Percentiles rank a stretch among this genome's conserved stretches.
Evolutionary conservation across 768 basidiomycete species (phyloP).

Genomic region (Russula brevipes): DNA sequence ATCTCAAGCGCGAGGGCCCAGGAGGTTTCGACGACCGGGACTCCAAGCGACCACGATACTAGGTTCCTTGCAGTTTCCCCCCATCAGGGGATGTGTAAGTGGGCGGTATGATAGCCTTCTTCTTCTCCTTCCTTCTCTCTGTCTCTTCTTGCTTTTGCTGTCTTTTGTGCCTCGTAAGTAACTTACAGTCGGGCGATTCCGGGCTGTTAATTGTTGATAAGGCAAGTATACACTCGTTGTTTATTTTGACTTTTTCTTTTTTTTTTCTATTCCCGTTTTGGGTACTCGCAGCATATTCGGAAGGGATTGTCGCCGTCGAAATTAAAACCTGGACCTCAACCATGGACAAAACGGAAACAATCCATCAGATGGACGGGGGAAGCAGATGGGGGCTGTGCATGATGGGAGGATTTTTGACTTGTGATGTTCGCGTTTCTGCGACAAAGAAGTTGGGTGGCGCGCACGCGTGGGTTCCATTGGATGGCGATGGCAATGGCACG

Average conservation of each 20-base stretch:
- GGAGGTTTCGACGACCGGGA: constrained; percentile 75
- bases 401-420: constrained; percentile 19
- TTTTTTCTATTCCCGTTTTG: constrained; percentile 2
- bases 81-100: constrained; percentile 11
- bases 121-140: constrained; percentile 13
- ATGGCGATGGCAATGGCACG: neutral
- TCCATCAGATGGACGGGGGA: neutral
- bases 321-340: neutral
- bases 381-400: neutral
- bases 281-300: neutral
- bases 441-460: neutral
- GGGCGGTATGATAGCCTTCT: constrained; percentile 23
- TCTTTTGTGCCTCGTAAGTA: constrained; percentile 18
- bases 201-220: constrained; percentile 14
- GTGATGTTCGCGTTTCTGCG: neutral
- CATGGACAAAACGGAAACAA: neutral
- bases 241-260: constrained; percentile 8
- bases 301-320: neutral
- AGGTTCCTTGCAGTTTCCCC: constrained; percentile 11
- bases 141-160: constrained; percentile 9
- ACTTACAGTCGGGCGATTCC: constrained; percentile 6
- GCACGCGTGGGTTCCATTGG: constrained; percentile 7
- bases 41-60: constrained; percentile 76
- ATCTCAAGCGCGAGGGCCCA: constrained; percentile 70
- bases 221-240: constrained; percentile 22